Percentiles rank a stretch among this genome's conserved stretches.
Conservation (phyloP, 768 basidiomycete species). For the Hericium rajendrae region DNA sequence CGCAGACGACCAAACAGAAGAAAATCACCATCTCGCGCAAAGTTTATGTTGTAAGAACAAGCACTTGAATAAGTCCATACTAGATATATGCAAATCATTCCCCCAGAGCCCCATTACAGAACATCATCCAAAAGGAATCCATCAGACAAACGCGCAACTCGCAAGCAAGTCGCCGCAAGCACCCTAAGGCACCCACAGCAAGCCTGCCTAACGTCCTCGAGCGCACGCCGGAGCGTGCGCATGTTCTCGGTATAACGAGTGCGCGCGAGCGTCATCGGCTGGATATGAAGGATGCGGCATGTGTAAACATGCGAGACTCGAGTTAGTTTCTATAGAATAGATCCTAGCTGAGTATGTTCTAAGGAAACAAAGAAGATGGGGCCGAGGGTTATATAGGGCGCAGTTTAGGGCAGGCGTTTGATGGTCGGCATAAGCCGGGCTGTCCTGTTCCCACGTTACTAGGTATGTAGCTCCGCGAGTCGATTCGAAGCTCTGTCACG, state of each 20-base stretch:
- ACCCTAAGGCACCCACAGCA: neutral
- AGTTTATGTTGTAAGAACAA: too few relatives aligned
- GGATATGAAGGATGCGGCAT: constrained; percentile 66
- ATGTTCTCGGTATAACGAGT: constrained; percentile 64
- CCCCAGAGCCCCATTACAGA: neutral
- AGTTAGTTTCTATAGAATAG: constrained; percentile 73
- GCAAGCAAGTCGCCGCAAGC: neutral
- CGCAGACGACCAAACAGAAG: too few relatives aligned
- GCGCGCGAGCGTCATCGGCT: constrained; percentile 59
- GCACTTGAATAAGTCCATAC: too few relatives aligned
- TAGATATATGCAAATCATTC: too few relatives aligned
- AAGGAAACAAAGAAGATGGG: constrained; percentile 21
- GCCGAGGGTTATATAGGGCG: neutral
- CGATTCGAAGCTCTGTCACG: too few relatives aligned
- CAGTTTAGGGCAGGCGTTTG: neutral
- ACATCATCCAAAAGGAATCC: neutral
- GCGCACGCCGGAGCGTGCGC: constrained; percentile 19
- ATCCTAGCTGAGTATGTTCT: constrained; percentile 79
- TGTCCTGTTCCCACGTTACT: too few relatives aligned
- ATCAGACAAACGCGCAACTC: constrained; percentile 2
- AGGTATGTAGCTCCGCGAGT: too few relatives aligned
- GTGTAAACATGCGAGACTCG: constrained; percentile 74
- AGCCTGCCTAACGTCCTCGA: neutral
- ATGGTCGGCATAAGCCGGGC: too few relatives aligned
- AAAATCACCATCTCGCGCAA: too few relatives aligned